These are phyloP conservation scores for Colletotrichum tamarilloi DNA, from an alignment of 2,329 filamentous ascomycete species.

Conservation along the genomic window DNA sequence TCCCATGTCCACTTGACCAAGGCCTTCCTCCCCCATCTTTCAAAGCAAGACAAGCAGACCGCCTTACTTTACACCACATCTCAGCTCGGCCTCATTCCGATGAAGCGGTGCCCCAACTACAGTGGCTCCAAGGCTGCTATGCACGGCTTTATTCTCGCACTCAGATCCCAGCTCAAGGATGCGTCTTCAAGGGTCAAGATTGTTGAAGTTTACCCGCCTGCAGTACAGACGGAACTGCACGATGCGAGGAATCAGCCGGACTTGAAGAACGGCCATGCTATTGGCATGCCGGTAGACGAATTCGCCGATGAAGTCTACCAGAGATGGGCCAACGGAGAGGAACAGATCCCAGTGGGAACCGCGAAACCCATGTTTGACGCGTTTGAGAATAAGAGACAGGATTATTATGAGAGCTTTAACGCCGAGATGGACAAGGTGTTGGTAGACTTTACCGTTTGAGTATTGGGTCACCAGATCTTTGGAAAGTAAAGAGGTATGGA, in stretches of 20 bases:
- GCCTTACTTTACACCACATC: conserved; percentile 38
- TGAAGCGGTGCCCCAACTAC: conserved; percentile 40
- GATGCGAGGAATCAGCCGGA: conserved; percentile 10
- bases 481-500: background rate
- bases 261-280: conserved; percentile 18
- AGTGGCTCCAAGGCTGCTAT: conserved; percentile 43
- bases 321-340: conserved; percentile 52
- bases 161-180: conserved; percentile 36
- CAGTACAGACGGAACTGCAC: conserved; percentile 39
- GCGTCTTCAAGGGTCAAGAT: conserved; percentile 35
- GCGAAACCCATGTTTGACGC: conserved; percentile 13
- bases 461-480: background rate
- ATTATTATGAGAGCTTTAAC: conserved; percentile 8
- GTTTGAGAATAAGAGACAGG: conserved; percentile 11
- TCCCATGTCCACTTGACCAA: conserved; percentile 42
- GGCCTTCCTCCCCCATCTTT: conserved; percentile 43
- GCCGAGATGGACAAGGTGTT: background rate
- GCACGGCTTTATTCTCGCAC: conserved; percentile 41
- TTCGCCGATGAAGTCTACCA: conserved; percentile 59
- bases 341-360: conserved; percentile 42
- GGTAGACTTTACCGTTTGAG: conserved; percentile 39
- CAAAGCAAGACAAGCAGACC: conserved; percentile 28
- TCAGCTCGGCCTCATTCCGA: conserved; percentile 25
- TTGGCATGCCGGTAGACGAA: conserved; percentile 50
- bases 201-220: conserved; percentile 44